These are phyloP conservation scores for Fusarium fujikuroi DNA, from an alignment of 2,329 filamentous ascomycete species.

Conservation along the genomic window DNA sequence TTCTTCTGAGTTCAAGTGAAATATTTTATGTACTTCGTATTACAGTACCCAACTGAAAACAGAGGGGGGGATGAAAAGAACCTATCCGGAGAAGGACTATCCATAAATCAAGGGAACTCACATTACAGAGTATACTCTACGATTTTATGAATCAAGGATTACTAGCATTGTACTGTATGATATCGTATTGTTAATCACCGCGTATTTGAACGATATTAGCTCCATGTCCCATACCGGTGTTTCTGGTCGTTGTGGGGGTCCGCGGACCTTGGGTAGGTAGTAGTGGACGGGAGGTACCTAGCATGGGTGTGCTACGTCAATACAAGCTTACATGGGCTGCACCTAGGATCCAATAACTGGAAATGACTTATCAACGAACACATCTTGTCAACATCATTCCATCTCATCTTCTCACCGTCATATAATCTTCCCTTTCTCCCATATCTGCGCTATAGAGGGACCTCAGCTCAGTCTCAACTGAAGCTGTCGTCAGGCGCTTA, in stretches of 20 bases:
- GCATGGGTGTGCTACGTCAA: constrained; percentile 31
- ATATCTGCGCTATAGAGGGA: constrained; percentile 32
- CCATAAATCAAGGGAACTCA: background rate
- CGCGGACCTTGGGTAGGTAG: background rate
- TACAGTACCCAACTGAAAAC: background rate
- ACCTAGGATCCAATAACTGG: background rate
- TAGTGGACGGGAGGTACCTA: background rate
- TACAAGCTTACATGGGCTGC: background rate
- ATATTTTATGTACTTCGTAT: background rate
- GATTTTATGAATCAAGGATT: constrained; percentile 4
- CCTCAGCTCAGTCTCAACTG: constrained; percentile 41
- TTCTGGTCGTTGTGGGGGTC: constrained; percentile 19
- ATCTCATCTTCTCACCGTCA: constrained; percentile 34
- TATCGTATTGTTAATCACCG: constrained; percentile 6
- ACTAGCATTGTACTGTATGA: background rate
- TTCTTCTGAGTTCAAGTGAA: constrained; percentile 4
- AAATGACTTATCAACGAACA: constrained; percentile 30
- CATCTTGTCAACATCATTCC: constrained; percentile 38
- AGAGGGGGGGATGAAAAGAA: background rate
- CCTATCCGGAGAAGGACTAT: background rate
- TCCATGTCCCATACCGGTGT: constrained; percentile 17
- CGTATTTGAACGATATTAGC: constrained; percentile 11
- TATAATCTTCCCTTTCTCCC: constrained; percentile 14
- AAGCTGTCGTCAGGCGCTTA: constrained; percentile 41
- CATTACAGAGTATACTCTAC: background rate